These are phyloP conservation scores for Rhodomyrtus tomentosa DNA, from an alignment of 345 rosid species.

Conservation along the genomic window DNA sequence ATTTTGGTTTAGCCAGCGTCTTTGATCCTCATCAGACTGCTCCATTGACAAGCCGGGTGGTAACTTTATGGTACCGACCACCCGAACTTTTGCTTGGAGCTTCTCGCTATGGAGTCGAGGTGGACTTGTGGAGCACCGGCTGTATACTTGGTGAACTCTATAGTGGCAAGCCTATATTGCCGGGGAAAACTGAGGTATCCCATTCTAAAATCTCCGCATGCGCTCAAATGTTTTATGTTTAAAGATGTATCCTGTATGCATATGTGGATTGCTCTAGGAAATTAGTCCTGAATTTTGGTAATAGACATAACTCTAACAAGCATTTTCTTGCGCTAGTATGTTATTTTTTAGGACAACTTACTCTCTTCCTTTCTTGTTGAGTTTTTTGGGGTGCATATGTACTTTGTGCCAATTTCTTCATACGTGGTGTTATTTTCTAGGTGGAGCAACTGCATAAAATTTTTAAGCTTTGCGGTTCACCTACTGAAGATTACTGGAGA, in stretches of 20 bases:
- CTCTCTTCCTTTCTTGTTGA: background rate
- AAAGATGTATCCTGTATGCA: background rate
- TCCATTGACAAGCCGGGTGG: conserved; percentile 87
- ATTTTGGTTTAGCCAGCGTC: conserved; percentile 84
- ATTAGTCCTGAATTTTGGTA: background rate
- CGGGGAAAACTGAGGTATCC: conserved; percentile 90
- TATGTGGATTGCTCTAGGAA: background rate
- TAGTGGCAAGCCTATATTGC: conserved; percentile 73
- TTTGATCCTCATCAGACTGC: conserved; percentile 43
- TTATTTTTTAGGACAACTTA: background rate
- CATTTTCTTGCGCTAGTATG: background rate
- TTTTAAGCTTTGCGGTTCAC: conserved; percentile 92
- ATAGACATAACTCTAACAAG: background rate
- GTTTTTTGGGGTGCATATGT: background rate
- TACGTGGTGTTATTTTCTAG: conserved; percentile 13
- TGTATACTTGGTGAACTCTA: conserved; percentile 93
- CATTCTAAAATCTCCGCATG: background rate
- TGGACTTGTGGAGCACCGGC: conserved; percentile 96
- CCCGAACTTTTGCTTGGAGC: conserved; percentile 97
- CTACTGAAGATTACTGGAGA: conserved; percentile 74
- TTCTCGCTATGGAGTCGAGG: conserved; percentile 65
- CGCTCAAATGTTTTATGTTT: background rate
- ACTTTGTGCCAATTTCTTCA: background rate
- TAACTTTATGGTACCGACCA: conserved; percentile 98
- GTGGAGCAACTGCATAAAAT: conserved; percentile 95